Conservation (phyloP, 768 basidiomycete genomes). For the Kwoniella shandongensis region DNA sequence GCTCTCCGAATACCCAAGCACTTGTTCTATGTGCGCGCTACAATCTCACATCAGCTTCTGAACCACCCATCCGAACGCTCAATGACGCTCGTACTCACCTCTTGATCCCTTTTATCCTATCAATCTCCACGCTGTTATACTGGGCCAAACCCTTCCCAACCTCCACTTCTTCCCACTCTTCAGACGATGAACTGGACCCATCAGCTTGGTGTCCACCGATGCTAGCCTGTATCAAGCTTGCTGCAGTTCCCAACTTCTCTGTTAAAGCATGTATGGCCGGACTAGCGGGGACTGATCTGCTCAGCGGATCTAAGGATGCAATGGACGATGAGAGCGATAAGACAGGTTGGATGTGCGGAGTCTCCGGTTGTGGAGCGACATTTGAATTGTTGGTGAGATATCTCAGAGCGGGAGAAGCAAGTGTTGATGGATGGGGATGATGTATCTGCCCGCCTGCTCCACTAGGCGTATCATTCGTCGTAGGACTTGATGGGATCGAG, state of each 20-base stretch:
- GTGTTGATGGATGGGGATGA: not conserved
- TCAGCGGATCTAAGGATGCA: conserved; percentile 58
- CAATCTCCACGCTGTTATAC: conserved; percentile 91
- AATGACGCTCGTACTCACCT: conserved; percentile 63
- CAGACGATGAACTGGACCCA: not conserved
- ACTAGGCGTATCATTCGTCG: not conserved
- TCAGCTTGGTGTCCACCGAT: not conserved
- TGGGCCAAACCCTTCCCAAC: conserved; percentile 93
- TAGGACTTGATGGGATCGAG: conserved; percentile 18
- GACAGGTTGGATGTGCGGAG: conserved; percentile 59
- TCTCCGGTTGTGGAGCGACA: conserved; percentile 58
- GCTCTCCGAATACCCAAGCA: conserved; percentile 90
- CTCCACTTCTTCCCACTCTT: conserved; percentile 73
- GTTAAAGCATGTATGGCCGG: conserved; percentile 29
- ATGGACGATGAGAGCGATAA: conserved; percentile 59
- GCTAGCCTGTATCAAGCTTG: not conserved
- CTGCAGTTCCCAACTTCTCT: conserved; percentile 12
- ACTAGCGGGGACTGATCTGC: conserved; percentile 55
- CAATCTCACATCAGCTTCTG: conserved; percentile 9
- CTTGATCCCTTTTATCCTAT: conserved; percentile 80
- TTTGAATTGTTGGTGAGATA: conserved; percentile 7
- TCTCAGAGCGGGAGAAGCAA: conserved; percentile 11
- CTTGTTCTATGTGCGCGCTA: conserved; percentile 74
- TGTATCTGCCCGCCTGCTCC: not conserved
- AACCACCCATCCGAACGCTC: conserved; percentile 4